phyloP scores from a whole-genome alignment of 2,329 filamentous ascomycete genomes.

The Penicillium sp. region DNA sequence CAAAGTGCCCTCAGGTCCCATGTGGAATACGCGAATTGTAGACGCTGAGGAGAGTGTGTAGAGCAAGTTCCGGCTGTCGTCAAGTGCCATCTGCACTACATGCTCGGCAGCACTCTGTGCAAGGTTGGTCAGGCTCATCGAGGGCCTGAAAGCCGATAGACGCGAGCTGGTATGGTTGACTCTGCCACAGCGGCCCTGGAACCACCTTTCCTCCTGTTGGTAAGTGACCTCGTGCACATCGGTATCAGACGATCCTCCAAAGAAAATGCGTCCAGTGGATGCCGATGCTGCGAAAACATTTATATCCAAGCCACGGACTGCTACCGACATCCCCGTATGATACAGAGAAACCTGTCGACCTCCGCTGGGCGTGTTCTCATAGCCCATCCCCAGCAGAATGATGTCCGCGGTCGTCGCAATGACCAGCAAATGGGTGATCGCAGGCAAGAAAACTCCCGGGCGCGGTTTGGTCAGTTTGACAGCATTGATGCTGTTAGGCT shows the following conservation, averaged over 20 bases:
- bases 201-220: conserved; percentile 97
- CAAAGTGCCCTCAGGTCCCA: conserved; percentile 61
- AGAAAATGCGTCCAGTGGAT: conserved; percentile 87
- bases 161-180: conserved; percentile 80
- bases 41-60: conserved; percentile 88
- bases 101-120: conserved; percentile 54
- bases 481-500: conserved; percentile 82
- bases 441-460: conserved; percentile 78
- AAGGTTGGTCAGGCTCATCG: conserved; percentile 39
- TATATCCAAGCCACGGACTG: conserved; percentile 73
- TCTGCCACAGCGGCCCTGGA: conserved; percentile 80
- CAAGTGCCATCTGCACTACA: conserved; percentile 76
- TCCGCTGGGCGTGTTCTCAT: conserved; percentile 62
- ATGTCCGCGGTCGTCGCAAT: conserved; percentile 85
- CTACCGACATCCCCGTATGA: conserved; percentile 80
- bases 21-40: conserved; percentile 86
- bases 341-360: conserved; percentile 75
- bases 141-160: conserved; percentile 57
- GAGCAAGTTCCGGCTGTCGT: conserved; percentile 81
- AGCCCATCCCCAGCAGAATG: conserved; percentile 77
- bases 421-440: conserved; percentile 84
- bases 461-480: conserved; percentile 85
- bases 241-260: conserved; percentile 74
- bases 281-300: conserved; percentile 73
- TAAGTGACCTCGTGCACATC: conserved; percentile 94